Evolutionary conservation across 2,329 filamentous ascomycete genomes (phyloP).

Genomic region (Macroventuria anomochaeta): DNA sequence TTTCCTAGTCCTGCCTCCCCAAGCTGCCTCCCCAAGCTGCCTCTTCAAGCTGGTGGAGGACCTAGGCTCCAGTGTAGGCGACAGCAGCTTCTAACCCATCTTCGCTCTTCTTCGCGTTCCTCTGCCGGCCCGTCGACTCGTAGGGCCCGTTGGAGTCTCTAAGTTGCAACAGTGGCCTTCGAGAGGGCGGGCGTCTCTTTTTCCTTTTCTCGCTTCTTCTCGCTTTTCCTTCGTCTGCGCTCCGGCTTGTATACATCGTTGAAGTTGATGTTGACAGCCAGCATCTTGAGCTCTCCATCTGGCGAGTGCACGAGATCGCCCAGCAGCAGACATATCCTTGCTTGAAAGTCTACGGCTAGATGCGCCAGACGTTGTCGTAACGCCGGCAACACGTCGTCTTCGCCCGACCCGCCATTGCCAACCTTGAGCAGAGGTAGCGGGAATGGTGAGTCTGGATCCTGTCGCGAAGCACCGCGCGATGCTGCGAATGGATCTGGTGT

Average conservation of each 20-base stretch:
- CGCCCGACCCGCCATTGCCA: conserved; percentile 48
- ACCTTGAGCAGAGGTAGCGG: conserved; percentile 47
- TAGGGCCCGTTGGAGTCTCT: conserved; percentile 7
- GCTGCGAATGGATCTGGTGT: conserved; percentile 21
- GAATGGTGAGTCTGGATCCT: conserved; percentile 53
- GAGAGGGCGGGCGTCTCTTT: conserved; percentile 33
- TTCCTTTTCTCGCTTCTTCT: conserved; percentile 39
- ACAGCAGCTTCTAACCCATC: neutral
- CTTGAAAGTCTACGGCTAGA: conserved; percentile 77
- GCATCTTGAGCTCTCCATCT: conserved; percentile 92
- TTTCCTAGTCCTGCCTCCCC: too few species aligned
- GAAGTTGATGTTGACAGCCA: conserved; percentile 98
- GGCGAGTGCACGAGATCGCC: conserved; percentile 92
- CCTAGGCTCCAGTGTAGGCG: neutral
- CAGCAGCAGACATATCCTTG: conserved; percentile 78
- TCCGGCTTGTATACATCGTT: conserved; percentile 92
- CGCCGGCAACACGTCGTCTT: conserved; percentile 73
- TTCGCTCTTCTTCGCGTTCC: neutral
- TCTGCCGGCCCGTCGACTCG: neutral
- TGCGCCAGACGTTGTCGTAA: conserved; percentile 75
- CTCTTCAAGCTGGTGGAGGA: conserved; percentile 5
- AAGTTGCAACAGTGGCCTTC: conserved; percentile 9
- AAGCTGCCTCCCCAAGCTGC: too few species aligned
- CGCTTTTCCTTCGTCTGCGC: conserved; percentile 62
- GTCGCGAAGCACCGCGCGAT: conserved; percentile 30